These are phyloP conservation scores for Thalassiosira oceanica DNA, from an alignment of 352 stramenopile genomes.

Conservation along the genomic window DNA sequence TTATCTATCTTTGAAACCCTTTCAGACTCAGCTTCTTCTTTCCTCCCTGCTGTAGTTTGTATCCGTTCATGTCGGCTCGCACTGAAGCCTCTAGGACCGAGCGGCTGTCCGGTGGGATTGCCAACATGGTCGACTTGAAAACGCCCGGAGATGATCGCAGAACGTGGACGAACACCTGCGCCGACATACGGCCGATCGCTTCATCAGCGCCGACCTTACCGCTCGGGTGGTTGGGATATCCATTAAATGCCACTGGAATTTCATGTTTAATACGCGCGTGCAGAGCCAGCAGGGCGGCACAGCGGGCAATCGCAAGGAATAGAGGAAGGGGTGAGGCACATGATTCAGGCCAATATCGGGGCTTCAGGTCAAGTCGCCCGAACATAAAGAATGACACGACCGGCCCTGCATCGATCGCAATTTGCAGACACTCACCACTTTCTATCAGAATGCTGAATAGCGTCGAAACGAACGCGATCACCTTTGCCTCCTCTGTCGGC, in stretches of 20 bases:
- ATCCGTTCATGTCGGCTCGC: conserved; percentile 78
- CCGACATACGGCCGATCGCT: conserved; percentile 67
- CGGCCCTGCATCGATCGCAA: too few species aligned
- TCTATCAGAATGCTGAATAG: conserved; percentile 65
- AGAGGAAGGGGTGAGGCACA: too few species aligned
- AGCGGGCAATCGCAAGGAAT: too few species aligned
- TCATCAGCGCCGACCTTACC: conserved; percentile 55
- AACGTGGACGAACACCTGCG: conserved; percentile 71
- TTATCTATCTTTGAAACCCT: conserved; percentile 42
- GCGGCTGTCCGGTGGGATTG: conserved; percentile 48
- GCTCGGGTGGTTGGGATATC: conserved; percentile 71
- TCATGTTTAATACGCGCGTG: too few species aligned
- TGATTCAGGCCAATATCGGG: too few species aligned
- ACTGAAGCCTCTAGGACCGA: conserved; percentile 71
- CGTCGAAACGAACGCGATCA: conserved; percentile 54
- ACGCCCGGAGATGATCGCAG: conserved; percentile 54
- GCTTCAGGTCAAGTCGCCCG: too few species aligned
- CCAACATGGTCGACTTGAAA: conserved; percentile 71
- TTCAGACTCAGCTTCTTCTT: conserved; percentile 80
- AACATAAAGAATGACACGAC: too few species aligned
- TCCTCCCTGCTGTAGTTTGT: conserved; percentile 42
- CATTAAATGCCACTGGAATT: conserved; percentile 78
- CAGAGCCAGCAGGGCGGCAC: too few species aligned
- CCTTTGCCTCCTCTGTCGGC: conserved; percentile 42
- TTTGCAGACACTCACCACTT: too few species aligned